phyloP scores from a whole-genome alignment of 768 basidiomycete genomes.

The Amyloporia xantha region DNA sequence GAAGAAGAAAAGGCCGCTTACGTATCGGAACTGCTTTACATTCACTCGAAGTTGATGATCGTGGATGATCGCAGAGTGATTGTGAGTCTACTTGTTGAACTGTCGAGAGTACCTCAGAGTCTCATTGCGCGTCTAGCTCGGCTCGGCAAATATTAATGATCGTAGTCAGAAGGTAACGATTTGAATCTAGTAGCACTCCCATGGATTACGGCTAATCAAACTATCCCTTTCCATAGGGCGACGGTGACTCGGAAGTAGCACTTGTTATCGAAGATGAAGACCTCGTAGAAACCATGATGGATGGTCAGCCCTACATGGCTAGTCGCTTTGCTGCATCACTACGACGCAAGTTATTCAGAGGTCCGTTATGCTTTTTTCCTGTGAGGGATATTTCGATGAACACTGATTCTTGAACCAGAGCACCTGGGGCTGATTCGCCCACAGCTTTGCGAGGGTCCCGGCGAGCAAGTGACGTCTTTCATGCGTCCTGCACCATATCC shows the following conservation, averaged over 20 bases:
- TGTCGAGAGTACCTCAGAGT: neutral
- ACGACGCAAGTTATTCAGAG: conserved; percentile 76
- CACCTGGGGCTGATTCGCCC: conserved; percentile 83
- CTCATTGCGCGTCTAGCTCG: conserved; percentile 64
- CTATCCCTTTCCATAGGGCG: conserved; percentile 43
- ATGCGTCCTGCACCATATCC: conserved; percentile 77
- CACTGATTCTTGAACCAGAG: conserved; percentile 38
- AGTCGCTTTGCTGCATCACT: conserved; percentile 79
- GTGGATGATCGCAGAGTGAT: conserved; percentile 90
- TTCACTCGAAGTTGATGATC: conserved; percentile 89
- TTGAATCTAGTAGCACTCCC: no score
- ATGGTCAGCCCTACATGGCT: conserved; percentile 67
- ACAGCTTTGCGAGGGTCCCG: conserved; percentile 44
- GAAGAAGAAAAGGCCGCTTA: conserved; percentile 80
- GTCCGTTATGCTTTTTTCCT: no score
- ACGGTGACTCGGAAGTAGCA: conserved; percentile 93
- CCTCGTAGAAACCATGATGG: conserved; percentile 67
- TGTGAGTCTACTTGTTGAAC: conserved; percentile 36
- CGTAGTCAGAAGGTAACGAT: conserved; percentile 71
- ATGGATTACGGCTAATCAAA: neutral
- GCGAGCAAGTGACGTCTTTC: conserved; percentile 41
- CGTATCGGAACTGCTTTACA: conserved; percentile 75
- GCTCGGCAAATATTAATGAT: conserved; percentile 91
- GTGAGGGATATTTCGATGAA: no score
- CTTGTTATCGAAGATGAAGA: conserved; percentile 88